Conservation (phyloP, 2,329 filamentous ascomycete genomes). For the Pseudocercospora fuligena region DNA sequence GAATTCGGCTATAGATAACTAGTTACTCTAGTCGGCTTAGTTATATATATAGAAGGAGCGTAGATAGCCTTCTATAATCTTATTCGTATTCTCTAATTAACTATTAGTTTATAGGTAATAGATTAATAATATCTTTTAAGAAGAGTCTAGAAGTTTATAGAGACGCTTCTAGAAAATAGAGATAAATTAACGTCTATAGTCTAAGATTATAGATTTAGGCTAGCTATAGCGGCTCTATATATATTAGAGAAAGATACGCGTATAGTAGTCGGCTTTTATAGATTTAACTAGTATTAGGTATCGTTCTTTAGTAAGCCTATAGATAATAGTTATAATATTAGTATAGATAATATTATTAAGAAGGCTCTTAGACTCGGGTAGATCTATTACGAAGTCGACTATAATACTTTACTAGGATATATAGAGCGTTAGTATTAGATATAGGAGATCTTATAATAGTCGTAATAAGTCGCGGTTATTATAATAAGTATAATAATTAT, state of each 20-base stretch:
- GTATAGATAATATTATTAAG: background rate
- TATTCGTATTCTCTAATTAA: background rate
- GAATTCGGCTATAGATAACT: background rate
- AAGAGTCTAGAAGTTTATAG: background rate
- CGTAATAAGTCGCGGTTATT: background rate
- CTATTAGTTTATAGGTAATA: constrained; percentile 7
- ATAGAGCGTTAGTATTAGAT: background rate
- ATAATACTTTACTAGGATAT: background rate
- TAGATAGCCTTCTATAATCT: background rate
- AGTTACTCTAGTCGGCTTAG: background rate
- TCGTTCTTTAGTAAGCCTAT: constrained; percentile 6
- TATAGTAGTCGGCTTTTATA: constrained; percentile 9
- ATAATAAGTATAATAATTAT: background rate
- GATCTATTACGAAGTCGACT: constrained; percentile 1
- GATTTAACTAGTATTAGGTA: constrained; percentile 7
- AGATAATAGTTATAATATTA: constrained; percentile 9
- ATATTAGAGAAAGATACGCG: constrained; percentile 1
- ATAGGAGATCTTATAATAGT: background rate
- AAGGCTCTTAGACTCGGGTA: background rate
- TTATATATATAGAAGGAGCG: background rate
- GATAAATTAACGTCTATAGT: background rate
- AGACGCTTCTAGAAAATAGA: background rate
- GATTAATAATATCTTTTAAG: background rate
- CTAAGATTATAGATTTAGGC: background rate
- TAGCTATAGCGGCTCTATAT: constrained; percentile 3